Base-by-base conservation (phyloP, 2,329 filamentous ascomycete genomes). In the Botrytis fabae region DNA sequence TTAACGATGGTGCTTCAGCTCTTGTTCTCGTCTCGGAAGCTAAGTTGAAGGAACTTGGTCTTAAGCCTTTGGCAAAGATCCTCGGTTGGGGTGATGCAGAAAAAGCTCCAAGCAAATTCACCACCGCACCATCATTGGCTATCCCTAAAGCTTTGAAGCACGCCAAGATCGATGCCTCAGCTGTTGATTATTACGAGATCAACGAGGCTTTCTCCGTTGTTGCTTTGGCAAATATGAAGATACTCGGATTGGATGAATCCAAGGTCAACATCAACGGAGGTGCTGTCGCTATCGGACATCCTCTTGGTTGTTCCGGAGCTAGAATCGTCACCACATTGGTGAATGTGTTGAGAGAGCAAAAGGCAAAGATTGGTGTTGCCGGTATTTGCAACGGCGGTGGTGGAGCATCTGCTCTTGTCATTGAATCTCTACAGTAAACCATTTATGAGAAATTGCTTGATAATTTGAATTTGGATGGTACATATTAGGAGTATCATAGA, bases 201-300 rank as follows among this genome's bases (percentile, higher is more conserved):
- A 99, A 99, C 87, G 96, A 99, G 87, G 96, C 96, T 60, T 99
- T 99, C 87, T 96, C 93, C 76, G 96, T 97, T 68, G 96, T 99
- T 76, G 94, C 96, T 57, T 88, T 99, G 70, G 95, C 96, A 78
- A 99, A 99, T 87, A 90, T 97, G 85, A 97, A 99, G 89, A 83
- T 98, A 72, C 90, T 99, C 59, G 88, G 87, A 75, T 85, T 99
- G 73, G 86, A 87, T 76, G 88, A 93, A 77, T 93, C 95, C 74
- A 97, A 94, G 85, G 95, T 99, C 82, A 99, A 99, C 85, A 86
- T 98, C 73, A 95, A 94, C 81, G 96, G 96, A 81, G 96, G 96
- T 82, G 93, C 96, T 71, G 96, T 99, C 75, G 96, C 96, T 80
- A 92, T 99, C 74, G 96, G 96, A 71, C 96, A 99, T 85, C 95